phyloP scores from a whole-genome alignment of 768 basidiomycete genomes.

The Kondoa subrosea region DNA sequence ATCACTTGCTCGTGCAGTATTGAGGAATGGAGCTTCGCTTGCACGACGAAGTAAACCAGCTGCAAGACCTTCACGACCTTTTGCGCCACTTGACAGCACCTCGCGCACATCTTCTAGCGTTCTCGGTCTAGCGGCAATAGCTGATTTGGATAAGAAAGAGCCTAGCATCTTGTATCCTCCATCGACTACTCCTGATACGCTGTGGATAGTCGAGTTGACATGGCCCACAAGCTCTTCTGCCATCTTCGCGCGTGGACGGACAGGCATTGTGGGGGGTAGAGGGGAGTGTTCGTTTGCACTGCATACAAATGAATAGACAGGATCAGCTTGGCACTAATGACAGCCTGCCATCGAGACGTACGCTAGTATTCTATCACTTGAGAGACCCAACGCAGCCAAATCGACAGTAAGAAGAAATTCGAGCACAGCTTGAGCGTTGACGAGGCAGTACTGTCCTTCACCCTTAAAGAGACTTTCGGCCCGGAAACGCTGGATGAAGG shows the following conservation, averaged over 20 bases:
- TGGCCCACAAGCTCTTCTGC: slow-evolving; percentile 36
- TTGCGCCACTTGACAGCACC: slow-evolving; percentile 25
- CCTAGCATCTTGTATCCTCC: slow-evolving; percentile 36
- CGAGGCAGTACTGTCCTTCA: slow-evolving; percentile 79
- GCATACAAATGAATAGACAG: slow-evolving; percentile 40
- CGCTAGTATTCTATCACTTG: slow-evolving; percentile 30
- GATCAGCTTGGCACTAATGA: slow-evolving; percentile 26
- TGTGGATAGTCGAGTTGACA: slow-evolving; percentile 64
- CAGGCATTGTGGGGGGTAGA: slow-evolving; percentile 21
- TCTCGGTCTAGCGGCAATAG: slow-evolving; percentile 37
- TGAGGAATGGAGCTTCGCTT: background rate
- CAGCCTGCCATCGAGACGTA: background rate
- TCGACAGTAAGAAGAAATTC: slow-evolving; percentile 94
- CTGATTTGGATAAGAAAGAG: slow-evolving; percentile 36
- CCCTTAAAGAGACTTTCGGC: slow-evolving; percentile 44
- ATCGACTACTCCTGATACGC: slow-evolving; percentile 42
- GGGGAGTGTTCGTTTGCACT: slow-evolving; percentile 30
- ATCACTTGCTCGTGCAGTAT: slow-evolving; percentile 10
- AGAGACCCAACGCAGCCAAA: slow-evolving; percentile 50
- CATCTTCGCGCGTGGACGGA: slow-evolving; percentile 22
- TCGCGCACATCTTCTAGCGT: slow-evolving; percentile 38
- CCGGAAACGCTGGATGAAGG: slow-evolving; percentile 42
- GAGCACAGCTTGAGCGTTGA: slow-evolving; percentile 85
- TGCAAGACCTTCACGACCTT: slow-evolving; percentile 10
- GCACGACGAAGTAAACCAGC: background rate